Base-by-base conservation (phyloP, 176 grass and related monocot genomes). In the Canna indica region DNA sequence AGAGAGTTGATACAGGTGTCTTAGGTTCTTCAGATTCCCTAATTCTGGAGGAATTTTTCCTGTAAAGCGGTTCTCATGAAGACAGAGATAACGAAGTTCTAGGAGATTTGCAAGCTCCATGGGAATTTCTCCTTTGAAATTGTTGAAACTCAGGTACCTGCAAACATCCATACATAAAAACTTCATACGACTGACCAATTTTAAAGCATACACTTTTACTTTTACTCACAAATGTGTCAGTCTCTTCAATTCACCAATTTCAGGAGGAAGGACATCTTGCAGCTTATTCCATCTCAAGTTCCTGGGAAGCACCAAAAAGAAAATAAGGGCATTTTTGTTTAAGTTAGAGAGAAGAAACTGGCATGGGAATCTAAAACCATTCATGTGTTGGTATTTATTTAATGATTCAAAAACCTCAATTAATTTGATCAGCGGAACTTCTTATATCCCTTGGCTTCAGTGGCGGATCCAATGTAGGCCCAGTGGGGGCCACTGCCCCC, bases 231-330 rank as follows among this genome's bases (percentile, higher is more conserved):
- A 77, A 69, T 93, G 89, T 59, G 94, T 99, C 27, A 93, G 56
- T 84, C 76, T 90, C 78, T 99, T 93, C 34, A 99, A 31, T 77
- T 93, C 90, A 42, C 94, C 89, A 78, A 99, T 93, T 83, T 93
- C 94, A 28, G 90, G 84, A 1, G 94, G 89, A 74, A 99, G 83
- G 50, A 84, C 90, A 72, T 93, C 84, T 72, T 93, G 94, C 83
- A 99, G 86, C 78, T 99, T 99, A 84, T 99, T 99, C 95, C 95
- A 99, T 88, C 95, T 90, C 78, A 94, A 56, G 82, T 94, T 99
- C 86, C 95, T 99, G 83, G 60, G 28, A 76, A 47, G 29, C 10
- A 67, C 27, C 73, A 47, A 57, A 35, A 79, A 70, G 80, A 76
- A 50, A 38, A 35, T 44, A 72, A 59, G 39, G 31, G 57, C 88